Evolutionary conservation across 768 basidiomycete species (phyloP).

Genomic region (Leccinum sublutescens): DNA sequence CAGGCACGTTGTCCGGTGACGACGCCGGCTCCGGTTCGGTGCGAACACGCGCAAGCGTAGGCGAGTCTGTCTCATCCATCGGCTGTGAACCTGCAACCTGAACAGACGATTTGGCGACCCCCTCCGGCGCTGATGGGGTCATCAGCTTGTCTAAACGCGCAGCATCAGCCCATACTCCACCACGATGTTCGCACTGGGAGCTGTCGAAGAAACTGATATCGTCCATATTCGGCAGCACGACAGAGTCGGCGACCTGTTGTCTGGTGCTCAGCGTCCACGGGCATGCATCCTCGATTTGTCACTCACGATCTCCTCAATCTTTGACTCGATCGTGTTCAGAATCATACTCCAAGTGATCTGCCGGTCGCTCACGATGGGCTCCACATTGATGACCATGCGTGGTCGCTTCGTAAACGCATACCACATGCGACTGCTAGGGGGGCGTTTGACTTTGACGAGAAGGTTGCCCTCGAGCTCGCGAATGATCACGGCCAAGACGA

Average conservation of each 20-base stretch:
- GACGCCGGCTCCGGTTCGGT: conserved; percentile 35
- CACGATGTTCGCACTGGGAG: conserved; percentile 56
- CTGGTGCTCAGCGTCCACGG: conserved; percentile 66
- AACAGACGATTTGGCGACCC: conserved; percentile 1
- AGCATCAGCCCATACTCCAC: conserved; percentile 89
- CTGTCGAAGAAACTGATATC: conserved; percentile 97
- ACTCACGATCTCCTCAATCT: conserved; percentile 81
- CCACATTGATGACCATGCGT: conserved; percentile 82
- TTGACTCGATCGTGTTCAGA: conserved; percentile 83
- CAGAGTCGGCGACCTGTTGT: conserved; percentile 89
- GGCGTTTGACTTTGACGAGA: conserved; percentile 86
- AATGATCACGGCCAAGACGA: conserved; percentile 85
- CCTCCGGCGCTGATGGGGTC: conserved; percentile 10
- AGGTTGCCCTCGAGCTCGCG: conserved; percentile 91
- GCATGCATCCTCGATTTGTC: conserved; percentile 5
- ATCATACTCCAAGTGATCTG: conserved; percentile 96
- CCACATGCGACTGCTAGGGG: conserved; percentile 95
- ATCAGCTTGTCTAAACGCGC: conserved; percentile 40
- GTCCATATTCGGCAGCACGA: conserved; percentile 98
- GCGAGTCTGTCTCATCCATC: conserved; percentile 34
- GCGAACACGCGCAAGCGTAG: conserved; percentile 21
- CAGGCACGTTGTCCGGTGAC: conserved; percentile 17
- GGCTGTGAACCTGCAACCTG: conserved; percentile 29
- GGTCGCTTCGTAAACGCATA: conserved; percentile 88
- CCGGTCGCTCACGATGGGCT: conserved; percentile 91